phyloP scores from a whole-genome alignment of 495 filamentous ascomycete genomes.

The Tuber borchii region DNA sequence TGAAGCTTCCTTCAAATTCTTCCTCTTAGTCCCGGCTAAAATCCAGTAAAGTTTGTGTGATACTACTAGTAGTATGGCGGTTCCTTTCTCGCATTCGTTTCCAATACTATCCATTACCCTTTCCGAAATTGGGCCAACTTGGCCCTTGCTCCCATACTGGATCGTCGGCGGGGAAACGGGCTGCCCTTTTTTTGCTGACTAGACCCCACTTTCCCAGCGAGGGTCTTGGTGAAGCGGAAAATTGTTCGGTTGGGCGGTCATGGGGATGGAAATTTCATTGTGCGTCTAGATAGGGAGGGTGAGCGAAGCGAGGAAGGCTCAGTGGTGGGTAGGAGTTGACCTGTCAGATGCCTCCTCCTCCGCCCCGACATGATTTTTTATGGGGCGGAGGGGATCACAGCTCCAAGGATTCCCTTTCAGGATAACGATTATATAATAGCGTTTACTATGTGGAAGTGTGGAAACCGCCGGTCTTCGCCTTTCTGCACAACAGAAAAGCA shows the following conservation, averaged over 20 bases:
- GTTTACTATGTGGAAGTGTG: constrained; percentile 19
- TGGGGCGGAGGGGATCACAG: constrained; percentile 16
- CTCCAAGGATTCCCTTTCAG: constrained; percentile 11
- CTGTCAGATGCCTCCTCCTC: constrained; percentile 31
- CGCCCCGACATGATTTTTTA: neutral
- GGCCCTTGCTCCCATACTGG: constrained; percentile 1
- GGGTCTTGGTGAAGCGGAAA: constrained; percentile 31
- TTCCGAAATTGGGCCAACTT: neutral
- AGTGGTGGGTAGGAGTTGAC: constrained; percentile 28
- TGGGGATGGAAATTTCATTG: constrained; percentile 33
- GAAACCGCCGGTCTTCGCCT: constrained; percentile 16
- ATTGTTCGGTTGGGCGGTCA: constrained; percentile 34
- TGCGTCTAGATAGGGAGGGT: constrained; percentile 9
- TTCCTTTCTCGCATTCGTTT: neutral
- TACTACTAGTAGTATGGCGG: neutral
- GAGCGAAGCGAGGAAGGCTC: constrained; percentile 13
- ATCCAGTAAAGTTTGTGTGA: neutral
- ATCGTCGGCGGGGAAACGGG: constrained; percentile 36
- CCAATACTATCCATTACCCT: neutral
- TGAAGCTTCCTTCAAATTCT: neutral
- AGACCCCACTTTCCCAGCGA: constrained; percentile 33
- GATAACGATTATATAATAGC: constrained; percentile 27
- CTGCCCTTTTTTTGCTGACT: constrained; percentile 12
- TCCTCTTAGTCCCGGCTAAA: neutral
- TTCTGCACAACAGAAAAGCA: constrained; percentile 3